Base-by-base conservation (phyloP, 1,284 basidiomycete species). In the Cryptococcus sp. region DNA sequence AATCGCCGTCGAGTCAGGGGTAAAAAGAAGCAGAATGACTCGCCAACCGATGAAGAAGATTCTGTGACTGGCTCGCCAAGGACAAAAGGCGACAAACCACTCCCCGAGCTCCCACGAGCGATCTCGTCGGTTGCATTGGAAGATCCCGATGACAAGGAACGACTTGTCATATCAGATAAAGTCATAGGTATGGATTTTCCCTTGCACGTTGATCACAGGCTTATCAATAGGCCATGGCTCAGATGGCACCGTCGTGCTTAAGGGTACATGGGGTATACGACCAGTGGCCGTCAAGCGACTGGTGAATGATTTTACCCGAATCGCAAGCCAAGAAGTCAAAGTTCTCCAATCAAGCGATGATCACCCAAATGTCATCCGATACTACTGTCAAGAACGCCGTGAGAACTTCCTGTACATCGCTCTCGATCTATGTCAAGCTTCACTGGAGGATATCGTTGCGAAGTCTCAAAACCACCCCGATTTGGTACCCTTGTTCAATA, bases 241-340 rank as follows among this genome's bases (percentile, higher is more conserved):
- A 0, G 92, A 96, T 61, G 94, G 94, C 3, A 98, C 94, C 0
- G 88, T 98, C 25, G 93, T 98, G 0, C 91, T 86, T 74, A 85
- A 87, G 67, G 94, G 96, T 3, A 89, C 90, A 3, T 84, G 98
- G 48, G 94, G 98, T 76, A 92, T 91, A 1, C 85, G 96, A 48
- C 88, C 92, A 0, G 94, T 98, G 1, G 94, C 94, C 4, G 93
- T 98, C 57, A 98, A 98, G 76, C 87, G 96, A 0, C 82, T 98
- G 13, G 81, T 98, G 23, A 87, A 87, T 62, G 93, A 98, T 73
- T 98, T 98, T 69, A 91, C 96, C 46, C 92, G 91, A 0, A 28
- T 11, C 28, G 93, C 94, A 1, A 83, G 87, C 9, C 88, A 94
- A 52, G 96, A 98, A 78, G 93, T 98, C 22, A 86, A 85, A 67